Conservation (phyloP, 768 basidiomycete genomes). For the Leccinum incarnatum region DNA sequence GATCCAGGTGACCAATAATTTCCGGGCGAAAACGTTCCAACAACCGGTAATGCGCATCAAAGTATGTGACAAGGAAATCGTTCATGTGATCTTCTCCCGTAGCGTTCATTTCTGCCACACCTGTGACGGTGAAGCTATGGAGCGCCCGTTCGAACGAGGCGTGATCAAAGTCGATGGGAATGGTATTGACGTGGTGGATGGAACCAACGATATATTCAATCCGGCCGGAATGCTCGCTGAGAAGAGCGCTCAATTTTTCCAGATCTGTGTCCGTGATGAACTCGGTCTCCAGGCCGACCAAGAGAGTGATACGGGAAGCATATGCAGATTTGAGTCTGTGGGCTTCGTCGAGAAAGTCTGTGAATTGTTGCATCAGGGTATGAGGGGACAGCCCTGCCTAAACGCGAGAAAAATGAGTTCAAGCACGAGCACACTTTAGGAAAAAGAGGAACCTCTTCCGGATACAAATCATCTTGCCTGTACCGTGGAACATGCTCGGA, state of each 20-base stretch:
- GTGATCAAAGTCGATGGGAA: constrained; percentile 91
- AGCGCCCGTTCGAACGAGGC: constrained; percentile 66
- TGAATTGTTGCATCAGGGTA: constrained; percentile 62
- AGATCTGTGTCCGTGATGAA: constrained; percentile 72
- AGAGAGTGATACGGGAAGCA: constrained; percentile 61
- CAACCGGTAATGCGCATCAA: constrained; percentile 81
- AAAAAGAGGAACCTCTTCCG: constrained; percentile 75
- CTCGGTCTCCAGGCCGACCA: constrained; percentile 94
- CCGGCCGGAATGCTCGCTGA: constrained; percentile 44
- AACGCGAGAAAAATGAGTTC: constrained; percentile 16
- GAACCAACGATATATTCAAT: constrained; percentile 93
- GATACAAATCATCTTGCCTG: constrained; percentile 77
- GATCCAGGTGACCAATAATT: constrained; percentile 90
- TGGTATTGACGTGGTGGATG: constrained; percentile 83
- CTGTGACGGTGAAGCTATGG: constrained; percentile 37
- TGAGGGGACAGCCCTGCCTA: constrained; percentile 56
- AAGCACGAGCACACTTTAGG: constrained; percentile 4
- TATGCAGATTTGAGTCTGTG: constrained; percentile 68
- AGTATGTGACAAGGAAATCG: constrained; percentile 63
- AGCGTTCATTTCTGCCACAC: constrained; percentile 23
- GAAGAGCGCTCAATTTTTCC: constrained; percentile 49
- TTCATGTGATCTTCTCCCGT: constrained; percentile 34
- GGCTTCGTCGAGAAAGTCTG: constrained; percentile 73
- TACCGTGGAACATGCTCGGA: constrained; percentile 95
- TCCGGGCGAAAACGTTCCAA: constrained; percentile 75